These are phyloP conservation scores for Kondoa malvinella DNA, from an alignment of 768 basidiomycete genomes.

Conservation along the genomic window DNA sequence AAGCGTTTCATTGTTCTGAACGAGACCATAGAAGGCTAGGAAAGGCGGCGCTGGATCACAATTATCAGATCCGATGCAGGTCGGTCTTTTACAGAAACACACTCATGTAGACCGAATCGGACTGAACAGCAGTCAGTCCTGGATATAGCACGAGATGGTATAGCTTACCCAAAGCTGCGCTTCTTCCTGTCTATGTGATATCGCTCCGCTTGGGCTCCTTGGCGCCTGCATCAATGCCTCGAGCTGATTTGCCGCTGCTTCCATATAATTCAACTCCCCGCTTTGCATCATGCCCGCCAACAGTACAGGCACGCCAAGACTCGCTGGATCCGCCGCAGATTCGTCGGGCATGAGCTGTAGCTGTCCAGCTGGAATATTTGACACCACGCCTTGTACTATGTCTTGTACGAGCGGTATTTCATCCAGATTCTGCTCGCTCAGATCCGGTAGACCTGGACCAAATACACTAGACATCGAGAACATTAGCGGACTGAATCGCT, in stretches of 20 bases:
- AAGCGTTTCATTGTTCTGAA: conserved; percentile 43
- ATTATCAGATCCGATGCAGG: not conserved
- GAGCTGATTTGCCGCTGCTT: conserved; percentile 37
- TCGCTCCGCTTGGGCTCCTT: conserved; percentile 41
- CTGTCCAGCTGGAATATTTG: not conserved
- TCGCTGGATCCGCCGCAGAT: conserved; percentile 52
- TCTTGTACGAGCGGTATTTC: not conserved
- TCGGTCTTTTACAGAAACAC: not conserved
- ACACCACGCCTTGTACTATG: not conserved
- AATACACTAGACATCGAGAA: not conserved
- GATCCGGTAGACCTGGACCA: not conserved
- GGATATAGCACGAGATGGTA: no score
- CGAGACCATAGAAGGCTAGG: conserved; percentile 58
- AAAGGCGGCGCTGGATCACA: conserved; percentile 34
- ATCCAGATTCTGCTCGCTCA: not conserved
- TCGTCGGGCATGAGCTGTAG: conserved; percentile 38
- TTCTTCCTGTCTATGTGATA: conserved; percentile 46
- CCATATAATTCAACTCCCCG: conserved; percentile 3
- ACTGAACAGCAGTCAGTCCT: no score
- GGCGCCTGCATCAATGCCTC: conserved; percentile 32
- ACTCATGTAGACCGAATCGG: conserved; percentile 37
- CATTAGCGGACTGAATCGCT: no score
- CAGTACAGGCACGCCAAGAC: conserved; percentile 21
- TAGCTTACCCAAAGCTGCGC: conserved; percentile 42
- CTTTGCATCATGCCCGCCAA: conserved; percentile 9